Conservation (phyloP, 768 basidiomycete species). For the Xerocomellus amylosporus region DNA sequence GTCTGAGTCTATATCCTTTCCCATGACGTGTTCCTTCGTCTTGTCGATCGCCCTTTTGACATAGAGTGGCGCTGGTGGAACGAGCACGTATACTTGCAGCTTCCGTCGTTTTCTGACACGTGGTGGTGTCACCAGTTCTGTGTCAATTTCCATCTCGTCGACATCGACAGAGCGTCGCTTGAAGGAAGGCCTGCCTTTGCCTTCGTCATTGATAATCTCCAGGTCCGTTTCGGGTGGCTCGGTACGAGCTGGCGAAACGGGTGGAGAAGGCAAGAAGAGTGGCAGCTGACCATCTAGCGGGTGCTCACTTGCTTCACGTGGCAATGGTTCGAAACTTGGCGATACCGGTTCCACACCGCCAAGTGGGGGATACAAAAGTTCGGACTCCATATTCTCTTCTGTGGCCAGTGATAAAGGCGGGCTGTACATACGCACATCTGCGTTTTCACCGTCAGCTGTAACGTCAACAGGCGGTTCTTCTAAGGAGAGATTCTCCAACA, state of each 20-base stretch:
- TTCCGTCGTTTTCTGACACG: constrained; percentile 25
- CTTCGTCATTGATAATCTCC: constrained; percentile 13
- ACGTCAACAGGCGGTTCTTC: constrained; percentile 11
- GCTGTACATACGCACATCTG: constrained; percentile 25
- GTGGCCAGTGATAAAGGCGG: constrained; percentile 9
- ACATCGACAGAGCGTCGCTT: constrained; percentile 23
- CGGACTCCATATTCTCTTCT: constrained; percentile 13
- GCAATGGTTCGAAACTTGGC: constrained; percentile 6
- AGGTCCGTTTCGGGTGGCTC: constrained; percentile 23
- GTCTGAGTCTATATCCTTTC: constrained; percentile 19
- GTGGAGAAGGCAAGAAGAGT: constrained; percentile 49
- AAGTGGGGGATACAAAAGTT: constrained; percentile 6
- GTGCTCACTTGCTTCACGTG: constrained; percentile 13
- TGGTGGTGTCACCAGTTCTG: background rate
- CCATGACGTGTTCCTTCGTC: constrained; percentile 12
- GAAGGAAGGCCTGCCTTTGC: constrained; percentile 2
- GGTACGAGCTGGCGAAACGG: constrained; percentile 30
- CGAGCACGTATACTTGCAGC: constrained; percentile 27
- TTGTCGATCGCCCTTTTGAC: constrained; percentile 20
- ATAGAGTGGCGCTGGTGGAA: constrained; percentile 26
- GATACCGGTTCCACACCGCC: background rate
- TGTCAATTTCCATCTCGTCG: constrained; percentile 11
- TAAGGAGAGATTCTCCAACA: constrained; percentile 22
- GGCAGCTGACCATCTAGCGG: constrained; percentile 32
- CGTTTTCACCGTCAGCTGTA: background rate